These are phyloP conservation scores for Boletus coccyginus DNA, from an alignment of 768 basidiomycete genomes.

Conservation along the genomic window DNA sequence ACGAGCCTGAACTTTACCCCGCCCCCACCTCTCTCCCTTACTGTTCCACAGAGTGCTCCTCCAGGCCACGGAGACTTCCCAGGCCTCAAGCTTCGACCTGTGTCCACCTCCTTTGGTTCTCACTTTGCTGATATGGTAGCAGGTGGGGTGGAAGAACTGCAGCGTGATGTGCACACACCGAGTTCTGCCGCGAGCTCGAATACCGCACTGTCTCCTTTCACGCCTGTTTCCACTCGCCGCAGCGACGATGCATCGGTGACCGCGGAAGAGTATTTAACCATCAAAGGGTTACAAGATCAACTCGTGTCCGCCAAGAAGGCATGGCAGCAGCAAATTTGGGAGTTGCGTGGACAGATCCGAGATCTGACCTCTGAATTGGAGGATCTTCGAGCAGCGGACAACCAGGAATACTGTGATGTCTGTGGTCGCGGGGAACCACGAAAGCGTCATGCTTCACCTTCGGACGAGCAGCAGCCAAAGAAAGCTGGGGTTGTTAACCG, in stretches of 20 bases:
- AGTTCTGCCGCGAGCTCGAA: constrained; percentile 44
- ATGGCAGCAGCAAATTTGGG: constrained; percentile 74
- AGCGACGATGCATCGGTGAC: constrained; percentile 33
- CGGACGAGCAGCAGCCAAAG: constrained; percentile 22
- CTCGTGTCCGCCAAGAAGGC: constrained; percentile 53
- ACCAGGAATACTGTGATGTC: constrained; percentile 48
- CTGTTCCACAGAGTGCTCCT: constrained; percentile 60
- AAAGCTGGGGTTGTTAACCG: constrained; percentile 51
- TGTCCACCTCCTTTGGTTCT: constrained; percentile 73
- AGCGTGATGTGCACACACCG: constrained; percentile 48
- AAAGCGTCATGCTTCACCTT: constrained; percentile 7
- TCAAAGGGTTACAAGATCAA: constrained; percentile 61
- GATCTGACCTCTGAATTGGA: constrained; percentile 71
- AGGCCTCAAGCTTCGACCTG: constrained; percentile 65
- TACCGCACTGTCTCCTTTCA: constrained; percentile 46
- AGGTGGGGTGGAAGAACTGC: constrained; percentile 25
- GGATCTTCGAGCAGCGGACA: constrained; percentile 43
- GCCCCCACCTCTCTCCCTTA: constrained; percentile 11
- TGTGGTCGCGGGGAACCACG: constrained; percentile 54
- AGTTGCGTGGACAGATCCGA: constrained; percentile 69
- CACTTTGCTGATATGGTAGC: constrained; percentile 54
- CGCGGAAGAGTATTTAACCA: constrained; percentile 42
- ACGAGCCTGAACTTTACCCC: constrained; percentile 9
- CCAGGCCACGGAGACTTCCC: constrained; percentile 61
- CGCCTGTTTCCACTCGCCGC: constrained; percentile 35